These are phyloP conservation scores for Erythrobasidium yunnanense DNA, from an alignment of 768 basidiomycete species.

Conservation along the genomic window DNA sequence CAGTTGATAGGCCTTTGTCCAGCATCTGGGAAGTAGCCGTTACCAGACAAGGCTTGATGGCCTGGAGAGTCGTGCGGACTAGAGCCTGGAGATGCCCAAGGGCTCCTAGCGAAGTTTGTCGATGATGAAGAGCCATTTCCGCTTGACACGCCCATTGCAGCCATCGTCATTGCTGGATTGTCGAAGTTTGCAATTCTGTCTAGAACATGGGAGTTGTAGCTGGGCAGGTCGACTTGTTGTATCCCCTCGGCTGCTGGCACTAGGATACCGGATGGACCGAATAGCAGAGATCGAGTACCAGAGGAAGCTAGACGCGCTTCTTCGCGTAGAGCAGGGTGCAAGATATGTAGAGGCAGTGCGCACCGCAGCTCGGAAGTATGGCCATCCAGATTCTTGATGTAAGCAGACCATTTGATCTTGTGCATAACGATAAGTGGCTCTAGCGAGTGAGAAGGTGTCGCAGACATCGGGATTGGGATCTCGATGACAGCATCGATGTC, in stretches of 20 bases:
- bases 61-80: slow-evolving; percentile 4
- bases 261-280: slow-evolving; percentile 44
- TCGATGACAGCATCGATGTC: slow-evolving; percentile 52
- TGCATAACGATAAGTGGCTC: slow-evolving; percentile 62
- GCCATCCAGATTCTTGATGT: slow-evolving; percentile 61
- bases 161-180: too few relatives aligned
- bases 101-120: slow-evolving; percentile 3
- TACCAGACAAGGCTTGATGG: slow-evolving; percentile 13
- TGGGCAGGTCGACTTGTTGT: slow-evolving; percentile 67
- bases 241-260: slow-evolving; percentile 45
- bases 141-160: too few relatives aligned
- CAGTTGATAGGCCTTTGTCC: slow-evolving; percentile 46
- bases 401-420: slow-evolving; percentile 50
- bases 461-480: slow-evolving; percentile 52
- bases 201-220: slow-evolving; percentile 76
- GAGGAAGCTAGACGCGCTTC: slow-evolving; percentile 65
- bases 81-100: not conserved
- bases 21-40: slow-evolving; percentile 9
- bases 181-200: slow-evolving; percentile 58
- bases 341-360: slow-evolving; percentile 75
- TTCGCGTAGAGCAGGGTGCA: slow-evolving; percentile 59
- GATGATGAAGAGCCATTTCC: too few relatives aligned
- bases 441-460: slow-evolving; percentile 36
- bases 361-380: slow-evolving; percentile 91
- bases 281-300: slow-evolving; percentile 63